phyloP scores from a whole-genome alignment of 2,329 filamentous ascomycete genomes.

The Venturia oleaginea region DNA sequence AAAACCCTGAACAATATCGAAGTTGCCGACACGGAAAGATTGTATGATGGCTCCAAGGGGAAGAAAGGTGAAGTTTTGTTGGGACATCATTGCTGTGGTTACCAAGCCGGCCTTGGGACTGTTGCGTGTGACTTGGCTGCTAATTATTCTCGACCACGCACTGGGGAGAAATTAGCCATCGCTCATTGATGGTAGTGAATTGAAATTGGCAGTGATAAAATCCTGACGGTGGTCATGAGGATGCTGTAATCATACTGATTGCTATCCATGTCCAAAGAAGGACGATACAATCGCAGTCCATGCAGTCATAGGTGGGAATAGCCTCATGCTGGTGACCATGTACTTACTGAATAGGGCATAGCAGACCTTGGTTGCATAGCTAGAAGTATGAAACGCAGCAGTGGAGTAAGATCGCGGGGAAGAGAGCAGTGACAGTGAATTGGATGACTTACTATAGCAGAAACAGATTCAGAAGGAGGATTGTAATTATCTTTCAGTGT shows the following conservation, averaged over 20 bases:
- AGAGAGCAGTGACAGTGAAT: neutral
- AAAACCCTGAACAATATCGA: slow-evolving; percentile 87
- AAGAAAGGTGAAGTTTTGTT: slow-evolving; percentile 45
- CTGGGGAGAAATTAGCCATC: neutral
- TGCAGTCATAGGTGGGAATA: too few relatives aligned
- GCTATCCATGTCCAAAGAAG: neutral
- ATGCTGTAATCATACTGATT: neutral
- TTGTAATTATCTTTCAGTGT: too few relatives aligned
- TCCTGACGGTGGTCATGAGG: neutral
- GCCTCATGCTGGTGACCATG: neutral
- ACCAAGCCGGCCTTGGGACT: neutral
- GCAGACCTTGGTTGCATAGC: neutral
- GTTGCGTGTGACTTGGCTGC: neutral
- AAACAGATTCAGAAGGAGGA: neutral
- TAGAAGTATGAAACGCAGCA: neutral
- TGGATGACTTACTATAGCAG: neutral
- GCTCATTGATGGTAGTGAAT: neutral
- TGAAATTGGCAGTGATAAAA: neutral
- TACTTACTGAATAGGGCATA: neutral
- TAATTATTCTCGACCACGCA: neutral
- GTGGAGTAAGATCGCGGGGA: neutral
- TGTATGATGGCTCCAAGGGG: slow-evolving; percentile 74
- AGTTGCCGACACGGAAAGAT: slow-evolving; percentile 64
- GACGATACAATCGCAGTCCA: too few relatives aligned
- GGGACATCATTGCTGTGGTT: neutral